Evolutionary conservation across 495 filamentous ascomycete species (phyloP).

Genomic region (Talaromyces liani): DNA sequence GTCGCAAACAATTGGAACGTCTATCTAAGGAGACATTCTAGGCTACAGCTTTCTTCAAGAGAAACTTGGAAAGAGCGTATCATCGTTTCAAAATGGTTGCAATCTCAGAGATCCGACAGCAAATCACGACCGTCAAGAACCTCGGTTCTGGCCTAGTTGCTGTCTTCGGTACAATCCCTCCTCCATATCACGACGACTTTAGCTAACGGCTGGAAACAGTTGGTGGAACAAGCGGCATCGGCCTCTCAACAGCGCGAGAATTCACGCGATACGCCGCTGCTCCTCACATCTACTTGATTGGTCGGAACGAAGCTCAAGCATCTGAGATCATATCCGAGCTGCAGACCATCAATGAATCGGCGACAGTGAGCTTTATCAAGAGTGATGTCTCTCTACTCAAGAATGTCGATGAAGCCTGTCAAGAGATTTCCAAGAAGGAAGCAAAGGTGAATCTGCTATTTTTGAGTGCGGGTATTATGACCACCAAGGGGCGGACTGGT

Average conservation of each 20-base stretch:
- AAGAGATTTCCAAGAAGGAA: slow-evolving; percentile 48
- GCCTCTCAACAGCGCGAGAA: slow-evolving; percentile 47
- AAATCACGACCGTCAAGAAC: slow-evolving; percentile 34
- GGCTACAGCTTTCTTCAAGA: background rate
- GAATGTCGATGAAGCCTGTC: slow-evolving; percentile 54
- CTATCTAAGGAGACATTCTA: background rate
- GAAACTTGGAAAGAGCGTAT: background rate
- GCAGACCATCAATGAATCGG: slow-evolving; percentile 34
- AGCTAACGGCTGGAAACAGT: slow-evolving; percentile 21
- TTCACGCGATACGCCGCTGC: slow-evolving; percentile 45
- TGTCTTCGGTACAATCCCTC: slow-evolving; percentile 35
- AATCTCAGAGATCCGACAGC: slow-evolving; percentile 27
- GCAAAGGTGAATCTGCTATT: slow-evolving; percentile 56
- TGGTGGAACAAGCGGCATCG: slow-evolving; percentile 60
- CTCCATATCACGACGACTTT: background rate
- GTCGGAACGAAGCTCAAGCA: slow-evolving; percentile 32
- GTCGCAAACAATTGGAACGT: background rate
- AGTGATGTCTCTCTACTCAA: slow-evolving; percentile 51
- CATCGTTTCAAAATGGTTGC: slow-evolving; percentile 29
- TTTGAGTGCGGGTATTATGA: slow-evolving; percentile 22
- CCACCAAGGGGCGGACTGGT: slow-evolving; percentile 25
- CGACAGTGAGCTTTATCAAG: slow-evolving; percentile 47
- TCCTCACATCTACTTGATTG: slow-evolving; percentile 41
- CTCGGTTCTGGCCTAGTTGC: slow-evolving; percentile 42
- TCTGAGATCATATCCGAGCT: slow-evolving; percentile 31